Base-by-base conservation (phyloP, 306 rosid species). In the Benincasa hispida region DNA sequence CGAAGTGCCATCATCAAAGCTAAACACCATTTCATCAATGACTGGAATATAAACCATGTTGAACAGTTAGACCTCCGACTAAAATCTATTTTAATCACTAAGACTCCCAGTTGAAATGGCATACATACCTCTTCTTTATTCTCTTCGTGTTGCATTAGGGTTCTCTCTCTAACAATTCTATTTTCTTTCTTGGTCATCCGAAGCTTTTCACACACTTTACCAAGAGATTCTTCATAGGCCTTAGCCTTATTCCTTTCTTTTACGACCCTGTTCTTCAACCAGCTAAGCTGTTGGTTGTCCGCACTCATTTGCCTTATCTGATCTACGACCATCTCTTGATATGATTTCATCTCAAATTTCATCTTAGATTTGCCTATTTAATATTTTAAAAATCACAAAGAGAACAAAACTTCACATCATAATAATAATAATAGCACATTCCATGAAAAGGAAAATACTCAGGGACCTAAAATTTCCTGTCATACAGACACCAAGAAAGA, bases 51-150 rank as follows among this genome's bases (percentile, higher is more conserved):
- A 32, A n/a, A 74, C 48, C 67, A 13, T 68, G 55, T 41, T 21
- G 74, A 67, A 67, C 30, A 41, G 39, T 37, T 22, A 67, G n/a
- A 67, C 74, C 74, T 67, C n/a, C 2, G 6, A 15, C 41, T 28
- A 28, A 60, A 60, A 28, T 28, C 4, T 60, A 28, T 15, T 28
- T 62, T 62, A 8, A 61, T 61, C 57, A 34, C 48, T 63, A 8
- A 34, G 8, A 39, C 73, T 4, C 63, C 61, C 35, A 59, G 42
- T 59, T 8, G 79, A 42, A 47, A 76, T 69, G 18, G 37, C 84
- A 72, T 92, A 92, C 84, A 75, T 92, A 92, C 98, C 91, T 89
- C 98, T 79, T 93, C 98, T 81, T 78, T 81, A 77, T 86, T 89
- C 54, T 88, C 89, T 60, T 86, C 87, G 11, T 88, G 90, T 14